These are phyloP conservation scores for Dissophora globulifera DNA, from an alignment of 192 early-diverging fungal species.

Conservation along the genomic window DNA sequence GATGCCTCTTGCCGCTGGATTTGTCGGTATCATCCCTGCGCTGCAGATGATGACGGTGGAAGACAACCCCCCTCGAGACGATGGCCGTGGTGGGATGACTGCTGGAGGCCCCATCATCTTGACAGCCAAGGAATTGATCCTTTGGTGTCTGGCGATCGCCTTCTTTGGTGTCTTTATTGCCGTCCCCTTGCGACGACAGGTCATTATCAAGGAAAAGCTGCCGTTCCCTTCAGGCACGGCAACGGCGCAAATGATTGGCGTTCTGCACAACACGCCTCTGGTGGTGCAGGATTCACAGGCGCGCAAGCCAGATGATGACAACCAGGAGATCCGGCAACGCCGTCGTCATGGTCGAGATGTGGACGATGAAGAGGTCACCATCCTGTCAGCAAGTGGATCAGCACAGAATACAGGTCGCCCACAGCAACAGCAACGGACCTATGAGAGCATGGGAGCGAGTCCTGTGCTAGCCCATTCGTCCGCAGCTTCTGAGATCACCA, in stretches of 20 bases:
- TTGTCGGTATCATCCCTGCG: slow-evolving; percentile 86
- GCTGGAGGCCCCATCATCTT: slow-evolving; percentile 58
- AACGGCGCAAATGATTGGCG: slow-evolving; percentile 85
- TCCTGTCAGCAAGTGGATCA: too few relatives aligned
- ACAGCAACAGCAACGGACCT: slow-evolving; percentile 1
- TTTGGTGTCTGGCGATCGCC: slow-evolving; percentile 81
- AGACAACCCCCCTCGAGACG: slow-evolving; percentile 60
- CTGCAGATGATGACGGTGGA: slow-evolving; percentile 71
- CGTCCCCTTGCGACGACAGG: slow-evolving; percentile 79
- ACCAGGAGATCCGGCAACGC: neutral
- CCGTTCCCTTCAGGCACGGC: slow-evolving; percentile 89
- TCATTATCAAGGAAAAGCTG: slow-evolving; percentile 84
- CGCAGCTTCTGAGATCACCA: slow-evolving; percentile 2
- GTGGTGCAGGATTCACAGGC: slow-evolving; percentile 49
- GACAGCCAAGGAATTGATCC: slow-evolving; percentile 61
- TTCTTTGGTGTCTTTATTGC: slow-evolving; percentile 96
- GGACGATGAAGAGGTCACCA: neutral
- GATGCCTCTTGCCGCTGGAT: slow-evolving; percentile 84
- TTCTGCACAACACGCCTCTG: slow-evolving; percentile 71
- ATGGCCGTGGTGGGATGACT: too few relatives aligned
- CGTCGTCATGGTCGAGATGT: neutral
- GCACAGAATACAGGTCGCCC: too few relatives aligned
- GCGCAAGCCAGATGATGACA: neutral
- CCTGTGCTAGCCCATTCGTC: slow-evolving; percentile 22
- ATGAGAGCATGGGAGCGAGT: slow-evolving; percentile 6